Base-by-base conservation (phyloP, 2,329 filamentous ascomycete species). In the Setomelanomma holmii region DNA sequence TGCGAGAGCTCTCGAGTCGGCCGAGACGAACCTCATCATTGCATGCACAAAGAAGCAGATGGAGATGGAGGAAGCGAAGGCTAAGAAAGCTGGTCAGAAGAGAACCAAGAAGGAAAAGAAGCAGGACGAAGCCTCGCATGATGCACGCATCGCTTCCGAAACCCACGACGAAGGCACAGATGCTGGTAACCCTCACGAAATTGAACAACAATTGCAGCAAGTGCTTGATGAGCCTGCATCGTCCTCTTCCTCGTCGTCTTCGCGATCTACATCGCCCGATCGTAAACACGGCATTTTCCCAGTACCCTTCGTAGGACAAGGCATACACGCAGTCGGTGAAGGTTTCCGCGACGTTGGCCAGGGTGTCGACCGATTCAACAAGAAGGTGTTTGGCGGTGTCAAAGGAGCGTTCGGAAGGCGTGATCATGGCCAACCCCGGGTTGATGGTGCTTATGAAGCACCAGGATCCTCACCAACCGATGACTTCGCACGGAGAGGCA, bases 21-120 rank as follows among this genome's bases (percentile, higher is more conserved):
- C 93, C 1, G 89, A 98, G 74, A 97, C 91, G 0, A 86, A 91
- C 19, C 79, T 99, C 35, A 90, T 99, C 61, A 88, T 87, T 52
- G 81, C 82, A 40, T 93, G 90, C 49, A 93, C 92, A 68, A 91
- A 88, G 70, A 87, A 86, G 12, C 87, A 97, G 61, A 77, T 89
- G n/a, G 89, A 93, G 69, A 80, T 86, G 65, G 71, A 82, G 49
- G 80, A 82, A 39, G 84, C 84, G 44, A 84, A 85, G 5, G 88
- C 87, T 36, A 92, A 89, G 69, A 83, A 83, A 59, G 76, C 79
- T 1, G 84, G 80, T 51, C 75, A 80, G 40, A 81, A 80, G 51
- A 76, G 79, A 51, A 73, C 77, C 22, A 82, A 81, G 49, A 75
- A 78, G 0, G 74, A 82, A 42, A 81, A 82, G 45, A 84, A 85